These are phyloP conservation scores for Gloeostereum incarnatum DNA, from an alignment of 768 basidiomycete genomes.

Conservation along the genomic window DNA sequence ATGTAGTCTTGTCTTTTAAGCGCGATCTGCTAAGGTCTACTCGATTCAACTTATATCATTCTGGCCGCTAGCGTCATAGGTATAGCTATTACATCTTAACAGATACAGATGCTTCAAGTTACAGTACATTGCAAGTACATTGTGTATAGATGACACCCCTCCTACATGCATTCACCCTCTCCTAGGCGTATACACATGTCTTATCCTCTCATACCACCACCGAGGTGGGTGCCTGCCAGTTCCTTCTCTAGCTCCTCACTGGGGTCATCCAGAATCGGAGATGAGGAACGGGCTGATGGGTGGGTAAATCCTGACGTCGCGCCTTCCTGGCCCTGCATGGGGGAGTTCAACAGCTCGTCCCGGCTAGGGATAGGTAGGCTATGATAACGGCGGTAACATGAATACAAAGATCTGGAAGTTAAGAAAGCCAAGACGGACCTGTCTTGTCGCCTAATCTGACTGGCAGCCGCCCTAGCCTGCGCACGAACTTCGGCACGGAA, in stretches of 20 bases:
- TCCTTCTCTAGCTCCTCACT: constrained; percentile 81
- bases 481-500: constrained; percentile 88
- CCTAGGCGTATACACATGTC: no score
- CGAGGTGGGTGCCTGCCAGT: constrained; percentile 63
- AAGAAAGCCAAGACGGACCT: constrained; percentile 33
- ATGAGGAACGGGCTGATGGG: constrained; percentile 35
- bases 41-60: no score
- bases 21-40: no score
- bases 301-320: constrained; percentile 63
- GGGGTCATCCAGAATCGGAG: constrained; percentile 77
- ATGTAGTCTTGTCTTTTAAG: no score
- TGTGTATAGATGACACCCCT: no score
- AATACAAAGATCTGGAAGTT: not conserved
- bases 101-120: no score
- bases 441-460: constrained; percentile 70
- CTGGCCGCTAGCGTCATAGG: no score
- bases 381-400: constrained; percentile 2
- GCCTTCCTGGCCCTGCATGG: constrained; percentile 63
- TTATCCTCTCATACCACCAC: constrained; percentile 12
- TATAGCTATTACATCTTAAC: no score
- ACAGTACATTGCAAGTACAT: no score
- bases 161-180: no score
- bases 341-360: constrained; percentile 75
- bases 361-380: constrained; percentile 65
- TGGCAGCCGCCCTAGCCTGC: constrained; percentile 58